A percentile compares a stretch with the other conserved stretches of the same genome.
Conservation (phyloP, 2,329 filamentous ascomycete genomes). For the Pseudogymnoascus sp. region DNA sequence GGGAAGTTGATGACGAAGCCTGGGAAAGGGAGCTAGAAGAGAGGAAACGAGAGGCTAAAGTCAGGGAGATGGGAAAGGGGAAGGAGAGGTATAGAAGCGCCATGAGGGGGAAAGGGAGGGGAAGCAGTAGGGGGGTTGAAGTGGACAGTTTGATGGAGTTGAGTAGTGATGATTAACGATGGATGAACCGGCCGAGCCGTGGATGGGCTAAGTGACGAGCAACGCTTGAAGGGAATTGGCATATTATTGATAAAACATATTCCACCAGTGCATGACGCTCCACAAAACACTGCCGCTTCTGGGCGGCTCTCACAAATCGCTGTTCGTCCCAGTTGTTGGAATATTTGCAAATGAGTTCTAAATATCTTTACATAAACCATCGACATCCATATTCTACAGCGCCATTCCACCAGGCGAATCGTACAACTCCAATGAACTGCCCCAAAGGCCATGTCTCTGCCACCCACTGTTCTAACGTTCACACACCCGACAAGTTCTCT, state of each 20-base stretch:
- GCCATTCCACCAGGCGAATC: constrained; percentile 5
- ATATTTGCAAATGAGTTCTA: neutral
- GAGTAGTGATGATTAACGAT: constrained; percentile 40
- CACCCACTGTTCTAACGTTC: neutral
- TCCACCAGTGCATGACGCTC: neutral
- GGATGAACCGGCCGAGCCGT: neutral
- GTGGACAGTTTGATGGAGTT: constrained; percentile 49
- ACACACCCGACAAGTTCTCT: neutral
- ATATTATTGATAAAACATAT: constrained; percentile 3
- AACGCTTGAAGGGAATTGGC: neutral
- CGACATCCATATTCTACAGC: constrained; percentile 7
- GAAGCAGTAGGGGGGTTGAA: constrained; percentile 26
- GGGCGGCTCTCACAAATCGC: neutral
- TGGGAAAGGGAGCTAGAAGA: constrained; percentile 49
- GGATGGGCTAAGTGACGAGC: neutral
- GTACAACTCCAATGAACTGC: neutral
- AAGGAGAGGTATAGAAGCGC: constrained; percentile 35
- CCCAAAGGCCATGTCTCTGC: neutral
- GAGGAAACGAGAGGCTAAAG: constrained; percentile 40
- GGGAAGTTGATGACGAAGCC: constrained; percentile 43
- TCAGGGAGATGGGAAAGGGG: constrained; percentile 37
- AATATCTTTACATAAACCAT: constrained; percentile 8
- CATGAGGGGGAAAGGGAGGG: constrained; percentile 22
- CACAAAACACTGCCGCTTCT: neutral
- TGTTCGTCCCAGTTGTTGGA: neutral